Base-by-base conservation (phyloP, 768 basidiomycete species). In the Omphalotus guepiniiformis region DNA sequence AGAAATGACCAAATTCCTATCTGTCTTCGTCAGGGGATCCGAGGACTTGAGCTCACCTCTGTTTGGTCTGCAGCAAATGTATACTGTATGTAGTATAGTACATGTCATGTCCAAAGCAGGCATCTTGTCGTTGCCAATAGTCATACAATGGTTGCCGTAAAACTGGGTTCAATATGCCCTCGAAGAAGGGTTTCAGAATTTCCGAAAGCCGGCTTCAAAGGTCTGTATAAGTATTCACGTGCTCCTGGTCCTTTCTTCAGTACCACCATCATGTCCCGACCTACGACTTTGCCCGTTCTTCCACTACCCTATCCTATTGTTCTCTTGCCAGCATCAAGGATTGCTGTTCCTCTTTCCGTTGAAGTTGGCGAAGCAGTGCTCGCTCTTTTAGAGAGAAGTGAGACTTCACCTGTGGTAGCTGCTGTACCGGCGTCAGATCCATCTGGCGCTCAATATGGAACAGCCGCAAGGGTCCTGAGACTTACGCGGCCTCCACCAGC, bases 241-340 rank as follows among this genome's bases (percentile, higher is more conserved):
- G 46, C 19, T 16, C 4, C 9, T 26, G 16, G n/a, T 29, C 30
- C 18, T 5, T 23, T 27, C 26, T 39, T 22, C 35, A 21, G 27
- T 30, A 19, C 38, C 41, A 11, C 21, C 30, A 23, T 26, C 53
- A 55, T 55, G 53, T 40, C 56, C 56, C 46, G 46, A 25, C 39
- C 53, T 36, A 49, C 76, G 3, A 79, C 75, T 49, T 73, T 93
- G 5, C 82, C 84, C 3, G 68, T 92, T 23, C 71, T 94, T 39
- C 73, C 79, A 4, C 78, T 94, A 23, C 74, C 80, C 0, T 72
- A 84, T 52, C 92, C 92, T 0, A 67, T 80, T 37, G 67, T 93
- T 48, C 79, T 93, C 29, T 77, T 91, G 11, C 92, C 92, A 0
- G 80, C 79, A 6, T 79, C 85, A 0, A 70, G 82, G 12, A 69